Conservation (phyloP, 2,329 filamentous ascomycete species). For the Blastomyces emzantsi region DNA sequence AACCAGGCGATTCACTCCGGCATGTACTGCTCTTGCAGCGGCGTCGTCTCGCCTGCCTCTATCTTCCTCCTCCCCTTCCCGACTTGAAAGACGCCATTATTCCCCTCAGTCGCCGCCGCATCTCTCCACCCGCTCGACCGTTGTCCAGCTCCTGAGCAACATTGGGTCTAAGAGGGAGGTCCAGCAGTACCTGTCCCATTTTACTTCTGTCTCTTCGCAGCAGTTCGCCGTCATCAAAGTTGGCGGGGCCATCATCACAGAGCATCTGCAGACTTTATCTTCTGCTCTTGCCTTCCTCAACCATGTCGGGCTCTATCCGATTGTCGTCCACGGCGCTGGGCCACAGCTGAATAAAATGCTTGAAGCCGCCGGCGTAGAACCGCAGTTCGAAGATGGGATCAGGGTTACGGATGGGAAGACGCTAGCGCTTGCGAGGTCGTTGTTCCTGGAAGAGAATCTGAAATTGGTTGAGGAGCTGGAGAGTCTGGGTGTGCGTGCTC, state of each 20-base stretch:
- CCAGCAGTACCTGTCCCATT: slow-evolving; percentile 95
- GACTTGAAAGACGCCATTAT: slow-evolving; percentile 31
- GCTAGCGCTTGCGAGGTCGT: slow-evolving; percentile 75
- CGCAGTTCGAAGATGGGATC: slow-evolving; percentile 93
- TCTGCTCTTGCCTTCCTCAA: slow-evolving; percentile 84
- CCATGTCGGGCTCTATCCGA: slow-evolving; percentile 87
- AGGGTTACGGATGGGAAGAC: slow-evolving; percentile 94
- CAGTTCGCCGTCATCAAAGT: slow-evolving; percentile 99
- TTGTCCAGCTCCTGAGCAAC: slow-evolving; percentile 85
- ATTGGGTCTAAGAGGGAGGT: slow-evolving; percentile 95
- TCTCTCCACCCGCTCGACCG: slow-evolving; percentile 64
- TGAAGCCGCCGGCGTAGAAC: slow-evolving; percentile 84
- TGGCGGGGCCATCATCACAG: slow-evolving; percentile 88
- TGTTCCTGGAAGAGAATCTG: slow-evolving; percentile 93
- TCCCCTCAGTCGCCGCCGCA: slow-evolving; percentile 42
- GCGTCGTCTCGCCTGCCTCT: slow-evolving; percentile 18
- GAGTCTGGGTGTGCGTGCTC: slow-evolving; percentile 76
- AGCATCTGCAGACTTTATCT: slow-evolving; percentile 86
- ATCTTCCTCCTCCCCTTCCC: slow-evolving; percentile 19
- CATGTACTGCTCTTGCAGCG: neutral
- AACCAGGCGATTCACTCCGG: slow-evolving; percentile 16
- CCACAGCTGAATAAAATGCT: slow-evolving; percentile 90
- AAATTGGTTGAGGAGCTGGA: slow-evolving; percentile 86
- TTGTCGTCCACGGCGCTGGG: slow-evolving; percentile 91
- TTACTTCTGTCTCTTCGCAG: slow-evolving; percentile 91